A percentile compares a stretch with the other conserved stretches of the same genome.
phyloP scores from a whole-genome alignment of 495 filamentous ascomycete species.

The Hypomontagnella submonticulosa region DNA sequence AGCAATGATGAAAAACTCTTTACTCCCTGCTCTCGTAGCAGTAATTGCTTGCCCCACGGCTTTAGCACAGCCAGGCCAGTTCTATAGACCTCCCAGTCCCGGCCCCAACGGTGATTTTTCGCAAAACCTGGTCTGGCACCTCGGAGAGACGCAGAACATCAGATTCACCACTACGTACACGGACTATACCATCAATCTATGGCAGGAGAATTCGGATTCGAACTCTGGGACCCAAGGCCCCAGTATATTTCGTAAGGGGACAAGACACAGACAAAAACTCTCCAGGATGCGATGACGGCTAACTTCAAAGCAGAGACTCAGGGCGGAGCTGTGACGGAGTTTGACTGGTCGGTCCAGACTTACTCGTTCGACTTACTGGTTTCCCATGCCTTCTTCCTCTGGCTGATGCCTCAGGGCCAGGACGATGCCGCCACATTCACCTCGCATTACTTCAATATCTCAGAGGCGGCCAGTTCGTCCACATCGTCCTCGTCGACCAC shows the following conservation, averaged over 20 bases:
- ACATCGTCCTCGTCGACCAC: slow-evolving; percentile 2
- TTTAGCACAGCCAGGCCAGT: slow-evolving; percentile 17
- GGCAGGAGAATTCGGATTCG: slow-evolving; percentile 29
- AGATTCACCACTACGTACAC: slow-evolving; percentile 38
- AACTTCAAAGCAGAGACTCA: slow-evolving; percentile 6
- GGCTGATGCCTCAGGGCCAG: slow-evolving; percentile 26
- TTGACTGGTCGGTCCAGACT: slow-evolving; percentile 50
- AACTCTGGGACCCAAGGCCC: slow-evolving; percentile 30
- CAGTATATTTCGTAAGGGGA: slow-evolving; percentile 28
- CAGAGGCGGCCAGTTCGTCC: background rate
- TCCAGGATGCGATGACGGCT: background rate
- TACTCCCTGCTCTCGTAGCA: slow-evolving; percentile 5
- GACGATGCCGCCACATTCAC: slow-evolving; percentile 22
- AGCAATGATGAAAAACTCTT: slow-evolving; percentile 6
- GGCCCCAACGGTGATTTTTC: slow-evolving; percentile 18
- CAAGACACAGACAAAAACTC: background rate
- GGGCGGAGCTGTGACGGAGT: slow-evolving; percentile 31
- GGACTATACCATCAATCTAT: slow-evolving; percentile 38
- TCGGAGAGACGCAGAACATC: slow-evolving; percentile 35
- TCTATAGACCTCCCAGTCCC: slow-evolving; percentile 29
- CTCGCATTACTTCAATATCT: slow-evolving; percentile 52
- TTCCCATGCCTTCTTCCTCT: slow-evolving; percentile 50
- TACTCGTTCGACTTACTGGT: slow-evolving; percentile 41
- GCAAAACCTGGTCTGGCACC: slow-evolving; percentile 25
- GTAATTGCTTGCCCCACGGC: slow-evolving; percentile 1